Evolutionary conservation across 2,329 filamentous ascomycete genomes (phyloP).

Genomic region (Daldinia eschscholtzii): DNA sequence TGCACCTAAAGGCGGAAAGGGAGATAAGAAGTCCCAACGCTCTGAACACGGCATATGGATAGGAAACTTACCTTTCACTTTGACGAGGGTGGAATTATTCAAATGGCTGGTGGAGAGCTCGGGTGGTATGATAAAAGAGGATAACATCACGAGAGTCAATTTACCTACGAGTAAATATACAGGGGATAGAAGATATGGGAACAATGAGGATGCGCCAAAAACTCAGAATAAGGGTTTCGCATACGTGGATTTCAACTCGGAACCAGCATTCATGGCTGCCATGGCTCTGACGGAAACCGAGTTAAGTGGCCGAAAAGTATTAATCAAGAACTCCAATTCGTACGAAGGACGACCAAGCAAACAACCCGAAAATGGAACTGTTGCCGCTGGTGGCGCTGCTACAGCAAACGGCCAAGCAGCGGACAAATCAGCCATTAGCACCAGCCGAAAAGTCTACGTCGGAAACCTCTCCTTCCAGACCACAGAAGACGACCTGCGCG

Average conservation of each 20-base stretch:
- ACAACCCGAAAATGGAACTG: conserved; percentile 55
- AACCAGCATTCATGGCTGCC: conserved; percentile 78
- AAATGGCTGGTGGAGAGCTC: conserved; percentile 82
- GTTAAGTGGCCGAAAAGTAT: conserved; percentile 78
- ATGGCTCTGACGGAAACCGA: conserved; percentile 88
- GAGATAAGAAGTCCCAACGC: conserved; percentile 66
- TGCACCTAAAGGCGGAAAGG: conserved; percentile 56
- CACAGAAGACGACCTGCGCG: conserved; percentile 82
- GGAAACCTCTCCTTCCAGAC: conserved; percentile 88
- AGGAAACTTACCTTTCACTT: conserved; percentile 89
- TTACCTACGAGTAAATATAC: conserved; percentile 72
- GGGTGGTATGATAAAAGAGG: conserved; percentile 72
- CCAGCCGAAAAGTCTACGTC: conserved; percentile 88
- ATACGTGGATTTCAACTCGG: conserved; percentile 89
- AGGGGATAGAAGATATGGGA: conserved; percentile 44
- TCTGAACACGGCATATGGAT: conserved; percentile 94
- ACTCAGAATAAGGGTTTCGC: conserved; percentile 91
- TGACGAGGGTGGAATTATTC: conserved; percentile 79
- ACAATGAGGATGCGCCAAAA: conserved; percentile 42
- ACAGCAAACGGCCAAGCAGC: conserved; percentile 47
- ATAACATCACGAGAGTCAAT: conserved; percentile 86
- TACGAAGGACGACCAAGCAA: conserved; percentile 91
- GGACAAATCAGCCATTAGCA: conserved; percentile 60
- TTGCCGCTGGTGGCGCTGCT: conserved; percentile 46
- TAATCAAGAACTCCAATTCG: conserved; percentile 93